Percentiles rank a stretch among this genome's conserved stretches.
phyloP scores from a whole-genome alignment of 2,329 filamentous ascomycete species.

The Aspergillus amoenus region DNA sequence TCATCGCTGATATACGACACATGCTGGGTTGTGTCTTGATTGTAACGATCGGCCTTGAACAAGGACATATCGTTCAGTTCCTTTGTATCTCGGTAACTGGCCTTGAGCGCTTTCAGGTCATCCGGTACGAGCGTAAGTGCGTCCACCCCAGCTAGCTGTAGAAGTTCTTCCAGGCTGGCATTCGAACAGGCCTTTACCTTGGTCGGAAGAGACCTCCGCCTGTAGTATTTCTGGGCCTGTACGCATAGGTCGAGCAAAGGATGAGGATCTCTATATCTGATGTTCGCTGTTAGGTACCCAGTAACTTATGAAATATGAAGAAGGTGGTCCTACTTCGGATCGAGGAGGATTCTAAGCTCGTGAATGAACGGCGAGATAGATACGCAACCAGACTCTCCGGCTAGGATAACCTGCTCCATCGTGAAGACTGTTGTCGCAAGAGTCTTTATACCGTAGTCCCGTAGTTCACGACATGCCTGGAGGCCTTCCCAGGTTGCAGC shows the following conservation, averaged over 20 bases:
- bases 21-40: neutral
- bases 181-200: neutral
- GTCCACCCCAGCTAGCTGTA: neutral
- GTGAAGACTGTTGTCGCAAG: conserved; percentile 52
- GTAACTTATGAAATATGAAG: too few relatives aligned
- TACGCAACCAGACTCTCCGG: conserved; percentile 53
- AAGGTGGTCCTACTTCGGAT: neutral
- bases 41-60: neutral
- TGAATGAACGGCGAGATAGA: conserved; percentile 64
- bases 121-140: neutral
- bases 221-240: neutral
- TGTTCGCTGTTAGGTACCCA: neutral
- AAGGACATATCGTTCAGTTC: neutral
- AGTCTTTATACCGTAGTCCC: conserved; percentile 22
- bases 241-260: neutral
- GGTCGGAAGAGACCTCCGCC: neutral
- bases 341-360: conserved; percentile 35
- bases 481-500: conserved; percentile 11
- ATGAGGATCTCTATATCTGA: neutral
- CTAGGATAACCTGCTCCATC: conserved; percentile 57
- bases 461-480: conserved; percentile 4
- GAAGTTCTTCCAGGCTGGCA: neutral
- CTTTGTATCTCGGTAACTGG: too few relatives aligned
- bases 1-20: neutral
- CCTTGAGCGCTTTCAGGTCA: neutral